Evolutionary conservation across 192 early-diverging fungal species (phyloP).

Genomic region (Backusella macrospora): DNA sequence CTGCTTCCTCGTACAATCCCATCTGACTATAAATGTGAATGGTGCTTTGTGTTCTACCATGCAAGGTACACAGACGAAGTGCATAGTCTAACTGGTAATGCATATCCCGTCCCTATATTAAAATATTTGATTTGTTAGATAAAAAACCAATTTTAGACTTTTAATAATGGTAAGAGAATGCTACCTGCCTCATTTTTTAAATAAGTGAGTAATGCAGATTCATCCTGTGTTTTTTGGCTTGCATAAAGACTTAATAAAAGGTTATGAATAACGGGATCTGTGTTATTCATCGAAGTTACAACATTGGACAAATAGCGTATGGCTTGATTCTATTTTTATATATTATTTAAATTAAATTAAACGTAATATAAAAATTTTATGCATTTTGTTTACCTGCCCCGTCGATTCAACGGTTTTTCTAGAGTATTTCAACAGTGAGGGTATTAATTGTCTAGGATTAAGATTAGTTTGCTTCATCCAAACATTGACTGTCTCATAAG

Average conservation of each 20-base stretch:
- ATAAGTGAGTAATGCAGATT: slow-evolving; percentile 75
- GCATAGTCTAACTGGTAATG: slow-evolving; percentile 93
- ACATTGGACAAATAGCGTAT: slow-evolving; percentile 88
- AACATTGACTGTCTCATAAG: slow-evolving; percentile 81
- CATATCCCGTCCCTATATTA: slow-evolving; percentile 64
- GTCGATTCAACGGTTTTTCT: slow-evolving; percentile 34
- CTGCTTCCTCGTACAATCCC: slow-evolving; percentile 90
- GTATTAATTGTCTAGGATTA: slow-evolving; percentile 84
- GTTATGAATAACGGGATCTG: slow-evolving; percentile 93
- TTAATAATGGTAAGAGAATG: too few relatives aligned
- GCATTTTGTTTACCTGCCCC: slow-evolving; percentile 33
- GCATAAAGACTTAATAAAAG: slow-evolving; percentile 83
- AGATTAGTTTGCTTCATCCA: slow-evolving; percentile 88
- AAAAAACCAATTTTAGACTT: neutral
- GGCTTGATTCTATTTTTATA: slow-evolving; percentile 72
- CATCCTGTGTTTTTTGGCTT: slow-evolving; percentile 65
- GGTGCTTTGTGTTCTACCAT: slow-evolving; percentile 81
- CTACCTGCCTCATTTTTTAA: slow-evolving; percentile 58
- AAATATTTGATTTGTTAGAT: neutral
- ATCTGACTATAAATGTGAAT: slow-evolving; percentile 89
- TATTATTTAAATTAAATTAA: neutral
- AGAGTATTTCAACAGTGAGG: slow-evolving; percentile 82
- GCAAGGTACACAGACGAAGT: slow-evolving; percentile 84
- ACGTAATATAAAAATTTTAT: neutral
- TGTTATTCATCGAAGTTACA: slow-evolving; percentile 73